Conservation (phyloP, 192 early-diverging fungal species). For the Coemansia sp. region DNA sequence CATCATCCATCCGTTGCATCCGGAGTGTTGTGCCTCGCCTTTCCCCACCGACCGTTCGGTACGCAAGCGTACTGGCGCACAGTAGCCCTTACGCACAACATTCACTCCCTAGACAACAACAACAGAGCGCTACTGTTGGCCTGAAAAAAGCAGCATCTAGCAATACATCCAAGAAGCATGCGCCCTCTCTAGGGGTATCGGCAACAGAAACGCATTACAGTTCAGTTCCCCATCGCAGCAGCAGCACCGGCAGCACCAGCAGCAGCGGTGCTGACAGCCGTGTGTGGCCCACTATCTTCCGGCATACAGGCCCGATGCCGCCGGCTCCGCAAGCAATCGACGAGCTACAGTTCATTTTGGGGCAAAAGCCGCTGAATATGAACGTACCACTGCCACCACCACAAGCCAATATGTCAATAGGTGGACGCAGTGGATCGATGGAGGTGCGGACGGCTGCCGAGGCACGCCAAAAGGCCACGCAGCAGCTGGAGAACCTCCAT, state of each 20-base stretch:
- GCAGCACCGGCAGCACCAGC: constrained; percentile 10
- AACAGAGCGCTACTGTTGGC: neutral
- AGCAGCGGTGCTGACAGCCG: neutral
- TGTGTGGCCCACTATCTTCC: constrained; percentile 7
- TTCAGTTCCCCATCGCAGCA: constrained; percentile 1
- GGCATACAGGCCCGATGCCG: constrained; percentile 13
- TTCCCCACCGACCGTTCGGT: neutral
- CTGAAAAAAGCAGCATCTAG: neutral
- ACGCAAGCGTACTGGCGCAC: constrained; percentile 23
- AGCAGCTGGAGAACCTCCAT: constrained; percentile 14
- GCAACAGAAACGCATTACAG: neutral
- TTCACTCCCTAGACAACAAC: constrained; percentile 1
- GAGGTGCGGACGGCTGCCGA: constrained; percentile 20
- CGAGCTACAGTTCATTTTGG: constrained; percentile 24
- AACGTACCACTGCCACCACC: neutral
- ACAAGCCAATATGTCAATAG: neutral
- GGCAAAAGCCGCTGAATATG: constrained; percentile 18
- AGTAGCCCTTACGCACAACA: neutral
- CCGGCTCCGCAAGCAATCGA: constrained; percentile 19
- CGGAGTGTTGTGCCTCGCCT: neutral
- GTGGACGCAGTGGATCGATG: neutral
- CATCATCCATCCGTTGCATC: neutral
- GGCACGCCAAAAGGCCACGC: constrained; percentile 8
- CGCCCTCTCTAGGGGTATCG: neutral
- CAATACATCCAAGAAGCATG: neutral